phyloP scores from a whole-genome alignment of 2,329 filamentous ascomycete species.

The Penicillium digitatum region DNA sequence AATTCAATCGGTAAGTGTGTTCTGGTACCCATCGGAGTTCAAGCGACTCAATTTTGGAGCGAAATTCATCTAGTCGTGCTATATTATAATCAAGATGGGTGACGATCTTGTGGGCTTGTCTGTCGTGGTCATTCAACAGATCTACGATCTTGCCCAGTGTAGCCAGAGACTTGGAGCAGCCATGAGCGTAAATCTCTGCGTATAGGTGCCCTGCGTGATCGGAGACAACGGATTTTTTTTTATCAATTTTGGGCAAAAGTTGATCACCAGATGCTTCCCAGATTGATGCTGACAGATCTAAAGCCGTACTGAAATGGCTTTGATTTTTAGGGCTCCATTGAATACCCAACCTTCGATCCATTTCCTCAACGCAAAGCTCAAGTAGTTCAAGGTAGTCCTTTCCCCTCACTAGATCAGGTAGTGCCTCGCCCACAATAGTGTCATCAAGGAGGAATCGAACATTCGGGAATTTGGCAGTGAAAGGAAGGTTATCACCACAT shows the following conservation, averaged over 20 bases:
- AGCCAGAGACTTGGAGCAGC: constrained; percentile 30
- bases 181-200: constrained; percentile 26
- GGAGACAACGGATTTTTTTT: constrained; percentile 25
- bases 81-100: background rate
- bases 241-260: constrained; percentile 25
- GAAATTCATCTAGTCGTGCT: background rate
- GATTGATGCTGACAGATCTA: constrained; percentile 9
- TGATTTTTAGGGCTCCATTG: constrained; percentile 24
- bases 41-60: background rate
- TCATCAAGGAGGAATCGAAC: constrained; percentile 23
- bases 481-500: constrained; percentile 21
- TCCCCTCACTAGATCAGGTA: constrained; percentile 25
- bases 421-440: constrained; percentile 15
- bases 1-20: constrained; percentile 34
- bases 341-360: constrained; percentile 34
- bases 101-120: constrained; percentile 13
- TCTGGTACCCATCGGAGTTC: constrained; percentile 35
- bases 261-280: constrained; percentile 19
- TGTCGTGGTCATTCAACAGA: constrained; percentile 36
- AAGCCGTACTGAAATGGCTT: constrained; percentile 15
- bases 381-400: constrained; percentile 26
- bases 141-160: constrained; percentile 29
- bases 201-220: constrained; percentile 25
- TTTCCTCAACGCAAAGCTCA: constrained; percentile 20
- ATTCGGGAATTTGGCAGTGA: constrained; percentile 20